These are phyloP conservation scores for Penicillium verrucosum DNA, from an alignment of 2,329 filamentous ascomycete genomes.

Conservation along the genomic window DNA sequence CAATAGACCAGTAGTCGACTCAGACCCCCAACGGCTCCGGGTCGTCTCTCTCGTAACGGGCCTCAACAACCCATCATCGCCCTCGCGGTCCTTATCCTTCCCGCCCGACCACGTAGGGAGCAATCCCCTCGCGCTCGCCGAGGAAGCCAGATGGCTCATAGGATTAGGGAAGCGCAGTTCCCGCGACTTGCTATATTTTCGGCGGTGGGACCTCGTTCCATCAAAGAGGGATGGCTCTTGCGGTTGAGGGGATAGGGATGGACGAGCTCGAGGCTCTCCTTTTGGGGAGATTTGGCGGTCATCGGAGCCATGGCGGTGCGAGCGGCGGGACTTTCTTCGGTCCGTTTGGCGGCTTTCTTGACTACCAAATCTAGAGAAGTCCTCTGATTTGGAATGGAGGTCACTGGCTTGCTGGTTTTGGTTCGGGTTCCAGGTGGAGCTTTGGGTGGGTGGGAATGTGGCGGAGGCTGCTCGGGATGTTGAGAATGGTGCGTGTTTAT, in stretches of 20 bases:
- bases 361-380: background rate
- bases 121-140: conserved; percentile 29
- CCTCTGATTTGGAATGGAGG: background rate
- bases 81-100: conserved; percentile 32
- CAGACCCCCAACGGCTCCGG: conserved; percentile 34
- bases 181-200: conserved; percentile 32
- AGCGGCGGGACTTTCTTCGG: background rate
- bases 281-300: conserved; percentile 2
- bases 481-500: conserved; percentile 15
- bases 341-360: background rate
- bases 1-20: conserved; percentile 26
- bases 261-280: background rate
- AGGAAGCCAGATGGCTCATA: conserved; percentile 34
- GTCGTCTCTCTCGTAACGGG: conserved; percentile 33
- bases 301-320: background rate
- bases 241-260: conserved; percentile 2
- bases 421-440: background rate
- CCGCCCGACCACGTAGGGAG: conserved; percentile 31
- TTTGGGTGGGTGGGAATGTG: conserved; percentile 15
- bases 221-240: conserved; percentile 15
- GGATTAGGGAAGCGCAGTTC: conserved; percentile 31
- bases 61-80: conserved; percentile 29
- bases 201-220: conserved; percentile 20
- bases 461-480: conserved; percentile 18
- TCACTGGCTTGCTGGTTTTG: background rate